Evolutionary conservation across 208 protist species (phyloP), one percentile per base, ranked within the genome.

Genomic region (Entamoeba histolytica): DNA sequence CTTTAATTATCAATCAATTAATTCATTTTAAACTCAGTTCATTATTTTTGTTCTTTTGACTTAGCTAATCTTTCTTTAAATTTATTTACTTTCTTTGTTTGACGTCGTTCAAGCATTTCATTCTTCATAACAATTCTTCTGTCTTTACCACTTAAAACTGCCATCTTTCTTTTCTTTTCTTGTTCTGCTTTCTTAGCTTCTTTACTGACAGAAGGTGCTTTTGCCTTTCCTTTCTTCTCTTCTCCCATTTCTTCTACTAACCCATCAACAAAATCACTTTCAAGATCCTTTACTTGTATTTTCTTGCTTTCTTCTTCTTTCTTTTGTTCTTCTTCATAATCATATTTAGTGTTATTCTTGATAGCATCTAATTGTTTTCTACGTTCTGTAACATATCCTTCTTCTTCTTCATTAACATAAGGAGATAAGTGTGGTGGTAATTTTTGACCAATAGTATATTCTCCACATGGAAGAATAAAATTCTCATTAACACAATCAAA

Each of bases 401-500:
- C 92, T 15, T 61, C 73, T 5, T 91, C 39, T 28, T 17, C 4
- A 17, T 73, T 35, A 23, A 55, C 55, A 52, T 94, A 95, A n/a
- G 94, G 94, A 14, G 91, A 93, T 12, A 95, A 31, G 47, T 95
- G 94, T 19, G 92, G 49, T 14, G 94, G 94, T 15, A 93, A 78
- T 55, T 92, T 39, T 1, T 47, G 8, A 49, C 50, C 92, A 19
- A 50, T 7, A 28, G 17, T 1, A 61, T 93, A 95, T 28, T 93
- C 12, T 19, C 5, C 28, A 44, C 49, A 47, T 5, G 94, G 94
- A 19, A 95, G 93, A 12, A 17, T 10, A 0, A 91, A 31, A 8
- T 49, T 52, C 3, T 44, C 35, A 61, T 95, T 95, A n/a, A 95
- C 6, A 10, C 49, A 94, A 49, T 95, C 95, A 92, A 94, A 94